Conservation (phyloP, 1,284 basidiomycete genomes). For the Ceratobasidium sp. region DNA sequence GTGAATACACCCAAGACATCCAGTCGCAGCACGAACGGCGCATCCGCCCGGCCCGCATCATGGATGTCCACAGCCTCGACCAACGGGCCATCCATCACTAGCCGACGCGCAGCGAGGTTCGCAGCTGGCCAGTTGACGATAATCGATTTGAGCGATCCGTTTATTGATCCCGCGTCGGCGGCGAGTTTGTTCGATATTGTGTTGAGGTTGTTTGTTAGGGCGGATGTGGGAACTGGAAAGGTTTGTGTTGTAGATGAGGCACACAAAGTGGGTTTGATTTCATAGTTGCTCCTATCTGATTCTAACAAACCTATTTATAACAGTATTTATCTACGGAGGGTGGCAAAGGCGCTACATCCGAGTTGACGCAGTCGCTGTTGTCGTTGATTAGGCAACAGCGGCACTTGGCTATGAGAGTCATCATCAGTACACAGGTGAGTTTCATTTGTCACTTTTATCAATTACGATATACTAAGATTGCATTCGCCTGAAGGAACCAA, state of each 20-base stretch:
- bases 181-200: slow-evolving; percentile 77
- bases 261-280: slow-evolving; percentile 65
- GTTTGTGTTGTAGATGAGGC: slow-evolving; percentile 78
- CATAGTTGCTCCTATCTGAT: neutral
- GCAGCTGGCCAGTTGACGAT: slow-evolving; percentile 47
- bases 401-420: slow-evolving; percentile 74
- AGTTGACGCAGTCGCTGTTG: slow-evolving; percentile 67
- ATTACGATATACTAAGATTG: neutral
- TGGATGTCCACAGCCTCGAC: slow-evolving; percentile 37
- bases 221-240: slow-evolving; percentile 70
- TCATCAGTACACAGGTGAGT: slow-evolving; percentile 70
- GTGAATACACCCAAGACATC: neutral
- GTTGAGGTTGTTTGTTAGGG: slow-evolving; percentile 70
- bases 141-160: slow-evolving; percentile 71
- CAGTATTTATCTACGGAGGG: slow-evolving; percentile 66
- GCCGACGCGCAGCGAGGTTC: slow-evolving; percentile 43
- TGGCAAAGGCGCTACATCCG: slow-evolving; percentile 58
- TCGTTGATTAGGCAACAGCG: slow-evolving; percentile 74
- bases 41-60: slow-evolving; percentile 24
- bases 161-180: slow-evolving; percentile 70
- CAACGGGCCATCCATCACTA: slow-evolving; percentile 3
- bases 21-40: neutral
- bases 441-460: slow-evolving; percentile 11
- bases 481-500: slow-evolving; percentile 65
- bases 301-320: neutral